Evolutionary conservation across 768 basidiomycete species (phyloP).

Genomic region (Gymnopilus junonius): DNA sequence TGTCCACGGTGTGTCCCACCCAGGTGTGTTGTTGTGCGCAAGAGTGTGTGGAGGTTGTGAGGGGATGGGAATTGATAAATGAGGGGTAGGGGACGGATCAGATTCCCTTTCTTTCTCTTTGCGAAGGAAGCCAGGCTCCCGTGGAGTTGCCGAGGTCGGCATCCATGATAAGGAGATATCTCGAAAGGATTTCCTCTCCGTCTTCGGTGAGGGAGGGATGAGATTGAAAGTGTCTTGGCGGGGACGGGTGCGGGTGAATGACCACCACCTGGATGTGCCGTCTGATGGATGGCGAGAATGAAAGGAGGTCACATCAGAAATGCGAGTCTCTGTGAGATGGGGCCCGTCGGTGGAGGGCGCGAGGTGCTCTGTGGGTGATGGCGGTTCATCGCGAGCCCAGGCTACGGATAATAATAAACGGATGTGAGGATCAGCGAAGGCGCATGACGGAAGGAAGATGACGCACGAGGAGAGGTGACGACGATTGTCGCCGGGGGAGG

Average conservation of each 20-base stretch:
- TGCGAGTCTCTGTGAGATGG: constrained; percentile 42
- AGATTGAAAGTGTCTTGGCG: constrained; percentile 27
- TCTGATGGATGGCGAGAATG: constrained; percentile 46
- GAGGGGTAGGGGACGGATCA: constrained; percentile 13
- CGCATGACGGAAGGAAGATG: neutral
- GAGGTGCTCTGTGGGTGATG: constrained; percentile 62
- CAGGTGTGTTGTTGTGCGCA: constrained; percentile 60
- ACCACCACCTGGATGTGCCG: constrained; percentile 69
- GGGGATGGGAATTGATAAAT: constrained; percentile 38
- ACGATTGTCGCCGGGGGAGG: constrained; percentile 57
- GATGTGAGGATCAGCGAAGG: constrained; percentile 3
- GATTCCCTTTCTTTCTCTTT: constrained; percentile 36
- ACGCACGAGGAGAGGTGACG: constrained; percentile 73
- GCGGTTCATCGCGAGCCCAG: constrained; percentile 85
- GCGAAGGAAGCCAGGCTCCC: constrained; percentile 38
- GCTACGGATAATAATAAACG: constrained; percentile 44
- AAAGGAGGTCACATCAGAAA: constrained; percentile 58
- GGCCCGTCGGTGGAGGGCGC: constrained; percentile 28
- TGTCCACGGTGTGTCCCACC: constrained; percentile 75
- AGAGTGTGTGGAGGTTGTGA: constrained; percentile 48
- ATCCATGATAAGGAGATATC: constrained; percentile 60
- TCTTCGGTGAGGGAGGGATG: constrained; percentile 26
- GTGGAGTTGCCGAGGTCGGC: constrained; percentile 40
- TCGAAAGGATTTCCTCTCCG: constrained; percentile 41
- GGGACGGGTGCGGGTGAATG: constrained; percentile 67